Evolutionary conservation across 2,329 filamentous ascomycete species (phyloP).

Genomic region (Talaromyces sp.): DNA sequence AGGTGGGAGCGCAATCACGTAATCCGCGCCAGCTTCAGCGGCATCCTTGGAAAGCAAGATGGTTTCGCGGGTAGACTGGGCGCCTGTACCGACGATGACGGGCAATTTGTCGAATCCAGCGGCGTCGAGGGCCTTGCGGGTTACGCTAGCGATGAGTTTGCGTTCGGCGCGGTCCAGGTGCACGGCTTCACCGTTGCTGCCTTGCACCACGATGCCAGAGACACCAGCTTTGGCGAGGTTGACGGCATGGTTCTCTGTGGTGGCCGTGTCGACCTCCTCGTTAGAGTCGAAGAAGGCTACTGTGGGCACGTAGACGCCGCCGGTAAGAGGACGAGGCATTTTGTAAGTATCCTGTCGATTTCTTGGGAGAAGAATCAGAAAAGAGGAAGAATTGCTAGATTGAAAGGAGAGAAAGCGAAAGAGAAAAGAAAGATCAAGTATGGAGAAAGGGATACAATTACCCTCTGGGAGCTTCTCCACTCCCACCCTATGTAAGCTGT

Average conservation of each 20-base stretch:
- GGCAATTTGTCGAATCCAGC: conserved; percentile 64
- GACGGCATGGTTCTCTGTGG: conserved; percentile 58
- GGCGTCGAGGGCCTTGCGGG: conserved; percentile 64
- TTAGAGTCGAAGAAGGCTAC: conserved; percentile 67
- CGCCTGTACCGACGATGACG: conserved; percentile 71
- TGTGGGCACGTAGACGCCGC: conserved; percentile 68
- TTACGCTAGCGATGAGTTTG: conserved; percentile 63
- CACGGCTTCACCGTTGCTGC: conserved; percentile 79
- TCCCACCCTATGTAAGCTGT: neutral
- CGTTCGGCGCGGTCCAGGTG: conserved; percentile 70
- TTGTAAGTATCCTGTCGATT: neutral
- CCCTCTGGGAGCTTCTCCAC: neutral
- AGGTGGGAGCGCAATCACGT: conserved; percentile 70
- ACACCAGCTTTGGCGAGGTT: conserved; percentile 70
- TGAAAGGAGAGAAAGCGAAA: neutral
- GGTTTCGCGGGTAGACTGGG: conserved; percentile 69
- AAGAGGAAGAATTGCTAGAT: neutral
- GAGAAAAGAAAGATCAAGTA: neutral
- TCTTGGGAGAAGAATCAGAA: neutral
- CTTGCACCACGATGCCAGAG: conserved; percentile 70
- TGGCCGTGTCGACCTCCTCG: conserved; percentile 61
- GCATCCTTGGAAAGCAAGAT: conserved; percentile 67
- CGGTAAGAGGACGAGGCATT: conserved; percentile 30
- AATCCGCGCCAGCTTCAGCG: conserved; percentile 66
- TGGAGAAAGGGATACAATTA: neutral